These are phyloP conservation scores for Trichoderma atrobrunneum DNA, from an alignment of 2,329 filamentous ascomycete species.

Conservation along the genomic window DNA sequence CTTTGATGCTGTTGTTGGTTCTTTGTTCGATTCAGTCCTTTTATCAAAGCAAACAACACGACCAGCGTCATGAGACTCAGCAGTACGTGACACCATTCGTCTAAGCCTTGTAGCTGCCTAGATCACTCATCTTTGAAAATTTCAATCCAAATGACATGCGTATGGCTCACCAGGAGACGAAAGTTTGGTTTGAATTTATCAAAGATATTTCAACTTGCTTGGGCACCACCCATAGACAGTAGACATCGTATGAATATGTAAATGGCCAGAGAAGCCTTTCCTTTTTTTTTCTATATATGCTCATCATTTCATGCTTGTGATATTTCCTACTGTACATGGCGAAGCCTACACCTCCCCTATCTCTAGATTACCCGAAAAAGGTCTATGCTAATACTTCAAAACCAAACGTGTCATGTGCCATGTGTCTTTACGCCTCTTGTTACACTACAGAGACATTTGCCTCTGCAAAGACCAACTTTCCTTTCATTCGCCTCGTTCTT, in stretches of 20 bases:
- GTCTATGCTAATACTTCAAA: not conserved
- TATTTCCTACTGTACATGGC: constrained; percentile 6
- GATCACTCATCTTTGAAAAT: not conserved
- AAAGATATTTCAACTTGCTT: not conserved
- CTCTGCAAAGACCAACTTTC: not conserved
- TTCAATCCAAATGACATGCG: not conserved
- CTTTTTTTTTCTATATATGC: not conserved
- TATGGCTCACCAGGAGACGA: not conserved
- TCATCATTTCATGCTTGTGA: constrained; percentile 1
- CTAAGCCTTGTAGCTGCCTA: not conserved
- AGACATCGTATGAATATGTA: not conserved
- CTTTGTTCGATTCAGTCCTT: not conserved
- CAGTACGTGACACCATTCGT: not conserved
- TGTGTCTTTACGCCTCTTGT: not conserved
- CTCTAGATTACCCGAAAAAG: not conserved
- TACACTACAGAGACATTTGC: not conserved
- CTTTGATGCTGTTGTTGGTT: not conserved
- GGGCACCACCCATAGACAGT: not conserved
- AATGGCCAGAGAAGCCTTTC: not conserved
- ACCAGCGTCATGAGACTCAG: not conserved
- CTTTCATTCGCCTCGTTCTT: not conserved
- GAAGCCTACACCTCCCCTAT: not conserved
- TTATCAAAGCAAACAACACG: not conserved
- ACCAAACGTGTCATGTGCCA: not conserved
- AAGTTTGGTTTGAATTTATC: not conserved